Evolutionary conservation across 2,329 filamentous ascomycete species (phyloP).

Genomic region (Emericellopsis cladophorae): DNA sequence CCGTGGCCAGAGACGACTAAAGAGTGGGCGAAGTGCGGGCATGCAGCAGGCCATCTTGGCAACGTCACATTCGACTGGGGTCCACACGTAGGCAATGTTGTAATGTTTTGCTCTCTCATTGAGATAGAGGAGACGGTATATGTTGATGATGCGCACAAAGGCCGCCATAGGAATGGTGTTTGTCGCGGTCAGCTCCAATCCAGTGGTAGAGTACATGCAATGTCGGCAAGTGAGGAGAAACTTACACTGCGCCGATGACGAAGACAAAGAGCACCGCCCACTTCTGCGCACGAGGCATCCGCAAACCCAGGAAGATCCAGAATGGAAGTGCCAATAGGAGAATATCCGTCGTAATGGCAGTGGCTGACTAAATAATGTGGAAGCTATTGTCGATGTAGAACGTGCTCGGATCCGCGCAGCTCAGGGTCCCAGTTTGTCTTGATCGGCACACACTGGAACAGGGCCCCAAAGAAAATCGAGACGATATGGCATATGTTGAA

Average conservation of each 20-base stretch:
- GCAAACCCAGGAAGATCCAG: constrained; percentile 25
- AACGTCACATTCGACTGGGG: constrained; percentile 20
- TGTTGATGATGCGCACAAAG: constrained; percentile 17
- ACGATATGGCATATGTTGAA: constrained; percentile 21
- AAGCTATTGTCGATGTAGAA: constrained; percentile 19
- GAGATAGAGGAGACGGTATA: constrained; percentile 10
- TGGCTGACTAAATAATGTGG: constrained; percentile 19
- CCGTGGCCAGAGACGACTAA: constrained; percentile 18
- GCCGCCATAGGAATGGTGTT: constrained; percentile 17
- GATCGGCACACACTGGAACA: constrained; percentile 27
- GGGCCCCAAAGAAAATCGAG: constrained; percentile 20
- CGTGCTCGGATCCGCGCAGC: constrained; percentile 5
- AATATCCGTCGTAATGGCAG: constrained; percentile 28
- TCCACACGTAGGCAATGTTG: constrained; percentile 17
- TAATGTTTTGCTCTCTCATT: constrained; percentile 8
- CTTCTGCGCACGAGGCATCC: constrained; percentile 22
- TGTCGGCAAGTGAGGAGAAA: background rate
- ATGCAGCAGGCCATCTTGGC: constrained; percentile 22
- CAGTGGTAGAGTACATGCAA: background rate
- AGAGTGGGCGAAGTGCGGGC: constrained; percentile 20
- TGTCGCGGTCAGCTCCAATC: background rate
- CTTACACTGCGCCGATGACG: constrained; percentile 22
- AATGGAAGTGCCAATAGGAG: constrained; percentile 24
- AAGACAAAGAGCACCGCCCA: constrained; percentile 26
- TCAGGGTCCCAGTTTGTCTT: constrained; percentile 15